Conservation (phyloP, 1,284 basidiomycete species). For the Fomitopsis palustris region DNA sequence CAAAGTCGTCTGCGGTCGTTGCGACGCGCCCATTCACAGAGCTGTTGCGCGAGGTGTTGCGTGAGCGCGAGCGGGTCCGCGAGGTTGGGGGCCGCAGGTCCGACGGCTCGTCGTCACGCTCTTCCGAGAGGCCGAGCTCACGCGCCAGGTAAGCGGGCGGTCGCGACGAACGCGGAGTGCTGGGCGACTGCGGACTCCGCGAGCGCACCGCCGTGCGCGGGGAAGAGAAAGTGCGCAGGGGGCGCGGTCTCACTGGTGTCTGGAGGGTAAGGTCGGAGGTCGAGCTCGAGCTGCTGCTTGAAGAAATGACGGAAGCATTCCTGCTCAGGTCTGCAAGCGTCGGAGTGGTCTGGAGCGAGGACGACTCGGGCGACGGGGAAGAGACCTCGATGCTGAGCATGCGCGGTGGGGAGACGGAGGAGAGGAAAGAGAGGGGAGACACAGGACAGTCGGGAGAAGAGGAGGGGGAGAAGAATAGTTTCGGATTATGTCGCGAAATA, state of each 20-base stretch:
- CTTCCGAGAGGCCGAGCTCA: slow-evolving; percentile 49
- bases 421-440: slow-evolving; percentile 7
- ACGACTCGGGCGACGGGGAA: slow-evolving; percentile 33
- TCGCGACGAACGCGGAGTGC: slow-evolving; percentile 39
- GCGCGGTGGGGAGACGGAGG: slow-evolving; percentile 15
- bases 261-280: slow-evolving; percentile 38
- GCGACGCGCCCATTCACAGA: slow-evolving; percentile 43
- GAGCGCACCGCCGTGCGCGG: slow-evolving; percentile 43
- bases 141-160: slow-evolving; percentile 60
- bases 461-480: not conserved
- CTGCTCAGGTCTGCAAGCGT: slow-evolving; percentile 64
- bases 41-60: slow-evolving; percentile 42
- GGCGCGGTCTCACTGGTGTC: slow-evolving; percentile 50
- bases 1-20: slow-evolving; percentile 56
- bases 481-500: slow-evolving; percentile 7
- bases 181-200: slow-evolving; percentile 46
- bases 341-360: slow-evolving; percentile 28
- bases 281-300: slow-evolving; percentile 60
- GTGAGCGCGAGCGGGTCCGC: slow-evolving; percentile 38
- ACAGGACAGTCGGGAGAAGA: not conserved
- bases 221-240: slow-evolving; percentile 62
- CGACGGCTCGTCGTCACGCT: slow-evolving; percentile 23
- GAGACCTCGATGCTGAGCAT: slow-evolving; percentile 42
- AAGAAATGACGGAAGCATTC: slow-evolving; percentile 73
- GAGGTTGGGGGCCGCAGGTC: slow-evolving; percentile 27